A percentile compares a stretch with the other conserved stretches of the same genome.
phyloP scores from a whole-genome alignment of 306 rosid species.

The Cyclanthera cordifolia region DNA sequence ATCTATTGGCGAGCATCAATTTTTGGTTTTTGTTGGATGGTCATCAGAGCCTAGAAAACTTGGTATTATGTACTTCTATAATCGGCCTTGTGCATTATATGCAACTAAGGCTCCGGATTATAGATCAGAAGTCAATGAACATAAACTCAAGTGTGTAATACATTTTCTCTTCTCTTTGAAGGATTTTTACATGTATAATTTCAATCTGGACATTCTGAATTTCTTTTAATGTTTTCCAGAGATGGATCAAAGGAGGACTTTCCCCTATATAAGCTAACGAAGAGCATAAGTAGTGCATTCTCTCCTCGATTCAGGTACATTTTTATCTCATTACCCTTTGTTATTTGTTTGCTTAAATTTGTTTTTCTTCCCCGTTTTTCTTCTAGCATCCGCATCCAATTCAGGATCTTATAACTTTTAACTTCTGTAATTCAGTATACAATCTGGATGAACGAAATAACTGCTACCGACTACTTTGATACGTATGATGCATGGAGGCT shows the following conservation, averaged over 20 bases:
- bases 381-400: too few species aligned
- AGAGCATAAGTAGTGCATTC: slow-evolving; percentile 56
- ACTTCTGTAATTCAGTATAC: too few species aligned
- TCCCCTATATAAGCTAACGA: slow-evolving; percentile 40
- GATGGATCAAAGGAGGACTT: slow-evolving; percentile 31
- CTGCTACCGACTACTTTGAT: neutral
- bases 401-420: too few species aligned
- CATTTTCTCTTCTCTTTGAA: slow-evolving; percentile 7
- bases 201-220: slow-evolving; percentile 1
- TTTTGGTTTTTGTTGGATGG: slow-evolving; percentile 83
- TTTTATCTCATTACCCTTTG: neutral
- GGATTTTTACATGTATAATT: neutral
- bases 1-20: slow-evolving; percentile 32
- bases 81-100: slow-evolving; percentile 70
- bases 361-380: neutral
- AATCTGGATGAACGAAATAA: neutral
- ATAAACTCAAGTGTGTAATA: slow-evolving; percentile 40
- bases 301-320: slow-evolving; percentile 74
- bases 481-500: neutral
- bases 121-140: slow-evolving; percentile 30
- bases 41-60: slow-evolving; percentile 55
- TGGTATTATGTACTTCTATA: slow-evolving; percentile 74
- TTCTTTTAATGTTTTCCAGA: slow-evolving; percentile 24
- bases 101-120: slow-evolving; percentile 32
- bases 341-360: neutral